Base-by-base conservation (phyloP, 108 stramenopile genomes). In the Discostella stelligeroides region DNA sequence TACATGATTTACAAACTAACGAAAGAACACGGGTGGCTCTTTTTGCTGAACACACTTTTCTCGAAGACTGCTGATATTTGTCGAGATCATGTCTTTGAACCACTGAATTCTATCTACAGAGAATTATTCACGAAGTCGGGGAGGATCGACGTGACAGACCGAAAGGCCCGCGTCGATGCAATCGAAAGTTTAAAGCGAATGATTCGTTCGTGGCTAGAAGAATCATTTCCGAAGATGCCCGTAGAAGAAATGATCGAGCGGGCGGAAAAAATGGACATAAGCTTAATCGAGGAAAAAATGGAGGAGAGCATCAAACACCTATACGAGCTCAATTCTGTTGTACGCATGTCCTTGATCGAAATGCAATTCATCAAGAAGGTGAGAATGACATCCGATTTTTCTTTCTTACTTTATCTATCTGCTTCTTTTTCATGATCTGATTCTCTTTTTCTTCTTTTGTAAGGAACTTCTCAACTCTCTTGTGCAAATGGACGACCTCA, bases 291-390 rank as follows among this genome's bases (percentile, higher is more conserved):
- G 66, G 55, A 83, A 34, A 68, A 75, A 55, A 93, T 88, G 67
- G 95, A 88, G 67, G 83, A 87, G 58, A 75, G 80, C 48, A 92
- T 96, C 75, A 93, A 91, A 63, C 86, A 81, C 7, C 76, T 95
- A 14, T 87, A 84, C 65, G 87, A 92, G 20, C 72, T 92, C 18
- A 88, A 89, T 61, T 83, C 85, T 15, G 88, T 94, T 9, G 84
- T 93, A 38, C 80, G 92, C 34, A 83, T 92, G 88, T 86, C 86
- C 39, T 82, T 96, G 46, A 96, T 96, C 67, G 92, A 96, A 85
- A 91, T 92, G 80, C 95, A 96, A 68, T 93, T 90, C 71, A 85
- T 96, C 61, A 96, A 94, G 72, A 95, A 95, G 85, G 88, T 47
- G 46, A 47, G 46, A 9, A 17, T 47, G 3, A 9, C 7, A 15